Conservation (phyloP, 208 protist species). For the Tritrichomonas foetus region DNA sequence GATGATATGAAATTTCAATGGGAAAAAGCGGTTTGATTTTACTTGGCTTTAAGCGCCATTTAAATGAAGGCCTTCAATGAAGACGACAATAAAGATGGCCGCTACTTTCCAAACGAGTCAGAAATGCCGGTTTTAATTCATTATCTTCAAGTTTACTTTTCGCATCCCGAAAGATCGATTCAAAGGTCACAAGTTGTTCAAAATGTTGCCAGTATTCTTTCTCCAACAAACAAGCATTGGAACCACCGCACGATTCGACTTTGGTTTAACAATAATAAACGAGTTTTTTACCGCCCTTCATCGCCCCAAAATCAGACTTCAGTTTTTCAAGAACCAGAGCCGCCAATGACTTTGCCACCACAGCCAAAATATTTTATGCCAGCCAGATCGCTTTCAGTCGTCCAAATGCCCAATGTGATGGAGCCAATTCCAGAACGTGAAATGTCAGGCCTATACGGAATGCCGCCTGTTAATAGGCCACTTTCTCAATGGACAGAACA, state of each 20-base stretch:
- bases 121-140: constrained; percentile 23
- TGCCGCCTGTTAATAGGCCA: not conserved
- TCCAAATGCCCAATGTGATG: not conserved
- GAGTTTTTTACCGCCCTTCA: not conserved
- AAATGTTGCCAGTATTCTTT: not conserved
- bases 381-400: not conserved
- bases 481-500: not conserved
- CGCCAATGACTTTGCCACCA: not conserved
- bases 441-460: not conserved
- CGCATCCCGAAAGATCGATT: constrained; percentile 17
- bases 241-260: not conserved
- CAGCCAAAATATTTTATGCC: not conserved
- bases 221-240: constrained; percentile 18
- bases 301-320: not conserved
- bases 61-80: not conserved
- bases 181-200: constrained; percentile 25
- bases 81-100: not conserved
- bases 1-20: no score
- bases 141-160: constrained; percentile 37
- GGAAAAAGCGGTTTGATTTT: no score
- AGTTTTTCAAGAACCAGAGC: not conserved
- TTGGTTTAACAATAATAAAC: constrained; percentile 40
- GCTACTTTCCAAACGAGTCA: not conserved
- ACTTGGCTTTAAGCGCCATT: no score
- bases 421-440: not conserved